Conservation (phyloP, 345 rosid species). For the Crucihimalaya himalaica region DNA sequence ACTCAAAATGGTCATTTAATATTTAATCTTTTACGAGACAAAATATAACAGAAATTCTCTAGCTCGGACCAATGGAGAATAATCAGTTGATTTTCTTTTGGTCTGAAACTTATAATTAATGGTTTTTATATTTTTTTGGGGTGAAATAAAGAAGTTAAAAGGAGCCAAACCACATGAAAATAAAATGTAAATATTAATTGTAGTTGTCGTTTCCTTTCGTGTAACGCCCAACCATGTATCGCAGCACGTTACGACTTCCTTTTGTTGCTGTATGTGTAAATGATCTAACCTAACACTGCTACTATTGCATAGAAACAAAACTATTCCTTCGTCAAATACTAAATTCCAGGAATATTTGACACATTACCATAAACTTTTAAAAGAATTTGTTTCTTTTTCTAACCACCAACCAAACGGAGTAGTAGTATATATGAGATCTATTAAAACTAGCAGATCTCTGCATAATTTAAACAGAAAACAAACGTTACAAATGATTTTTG, state of each 20-base stretch:
- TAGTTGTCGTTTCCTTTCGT: conserved; percentile 28
- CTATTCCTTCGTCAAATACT: conserved; percentile 7
- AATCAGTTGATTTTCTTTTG: neutral
- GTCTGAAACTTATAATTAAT: conserved; percentile 24
- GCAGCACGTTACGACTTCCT: conserved; percentile 27
- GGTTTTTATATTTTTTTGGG: conserved; percentile 8
- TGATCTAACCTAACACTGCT: conserved; percentile 28
- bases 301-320: neutral
- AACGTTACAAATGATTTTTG: conserved; percentile 15
- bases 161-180: conserved; percentile 24
- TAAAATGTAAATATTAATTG: conserved; percentile 30
- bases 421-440: neutral
- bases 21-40: conserved; percentile 11
- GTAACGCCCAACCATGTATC: conserved; percentile 33
- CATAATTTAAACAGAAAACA: neutral
- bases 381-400: neutral
- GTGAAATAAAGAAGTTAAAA: conserved; percentile 29
- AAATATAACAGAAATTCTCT: conserved; percentile 15
- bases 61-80: conserved; percentile 30
- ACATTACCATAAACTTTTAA: neutral
- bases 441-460: neutral
- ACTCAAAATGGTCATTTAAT: conserved; percentile 16
- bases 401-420: neutral
- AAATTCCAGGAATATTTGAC: neutral
- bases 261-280: conserved; percentile 24